phyloP scores from a whole-genome alignment of 192 early-diverging fungal species.

The Linnemannia zychae region DNA sequence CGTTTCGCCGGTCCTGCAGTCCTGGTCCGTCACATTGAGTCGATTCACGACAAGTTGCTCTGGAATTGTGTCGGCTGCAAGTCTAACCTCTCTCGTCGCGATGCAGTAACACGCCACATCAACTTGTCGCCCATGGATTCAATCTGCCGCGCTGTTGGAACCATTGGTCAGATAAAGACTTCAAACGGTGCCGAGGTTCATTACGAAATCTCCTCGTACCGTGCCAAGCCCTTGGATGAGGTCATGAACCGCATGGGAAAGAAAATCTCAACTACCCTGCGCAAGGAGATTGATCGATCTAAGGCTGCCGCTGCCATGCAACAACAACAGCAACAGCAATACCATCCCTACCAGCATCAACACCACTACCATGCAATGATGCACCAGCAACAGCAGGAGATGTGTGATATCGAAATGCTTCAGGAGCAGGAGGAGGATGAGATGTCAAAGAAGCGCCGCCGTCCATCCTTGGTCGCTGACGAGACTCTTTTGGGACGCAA shows the following conservation, averaged over 20 bases:
- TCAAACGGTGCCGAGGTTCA: conserved; percentile 47
- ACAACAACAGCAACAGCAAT: conserved; percentile 1
- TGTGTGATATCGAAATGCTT: conserved; percentile 20
- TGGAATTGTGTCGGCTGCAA: conserved; percentile 58
- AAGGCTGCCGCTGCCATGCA: conserved; percentile 23
- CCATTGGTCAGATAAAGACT: conserved; percentile 54
- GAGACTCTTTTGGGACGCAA: background rate
- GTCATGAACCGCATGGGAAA: conserved; percentile 57
- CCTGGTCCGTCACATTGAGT: conserved; percentile 48
- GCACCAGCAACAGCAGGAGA: too few species aligned
- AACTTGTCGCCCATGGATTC: conserved; percentile 55
- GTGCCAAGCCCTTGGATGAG: conserved; percentile 54
- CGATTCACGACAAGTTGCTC: conserved; percentile 53
- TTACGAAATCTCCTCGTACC: conserved; percentile 36
- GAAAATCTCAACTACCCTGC: conserved; percentile 38
- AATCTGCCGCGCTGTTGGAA: conserved; percentile 44
- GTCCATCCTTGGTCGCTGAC: background rate
- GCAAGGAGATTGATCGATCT: conserved; percentile 49
- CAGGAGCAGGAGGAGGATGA: conserved; percentile 15
- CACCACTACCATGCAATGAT: background rate
- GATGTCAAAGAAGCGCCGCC: conserved; percentile 12
- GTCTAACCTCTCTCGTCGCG: conserved; percentile 48
- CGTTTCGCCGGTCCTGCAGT: conserved; percentile 51
- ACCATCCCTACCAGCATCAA: background rate
- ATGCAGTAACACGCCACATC: conserved; percentile 52